phyloP scores from a whole-genome alignment of 352 stramenopile species.

The Pythium utonaiense region DNA sequence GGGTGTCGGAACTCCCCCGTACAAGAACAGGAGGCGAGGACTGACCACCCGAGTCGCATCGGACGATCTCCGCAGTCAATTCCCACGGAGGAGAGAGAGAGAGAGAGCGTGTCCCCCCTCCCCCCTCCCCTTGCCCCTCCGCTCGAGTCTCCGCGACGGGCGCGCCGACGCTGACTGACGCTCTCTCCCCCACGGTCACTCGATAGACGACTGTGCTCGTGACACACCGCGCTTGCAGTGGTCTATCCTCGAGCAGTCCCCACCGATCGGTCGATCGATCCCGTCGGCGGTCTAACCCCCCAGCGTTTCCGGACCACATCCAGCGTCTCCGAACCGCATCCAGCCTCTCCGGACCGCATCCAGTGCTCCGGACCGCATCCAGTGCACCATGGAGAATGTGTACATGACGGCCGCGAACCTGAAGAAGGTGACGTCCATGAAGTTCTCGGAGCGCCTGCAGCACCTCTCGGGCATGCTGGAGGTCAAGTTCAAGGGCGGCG shows the following conservation, averaged over 20 bases:
- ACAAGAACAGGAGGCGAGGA: conserved; percentile 4
- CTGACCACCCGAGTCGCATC: neutral
- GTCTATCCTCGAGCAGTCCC: neutral
- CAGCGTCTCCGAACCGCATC: too few species aligned
- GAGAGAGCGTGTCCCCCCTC: too few species aligned
- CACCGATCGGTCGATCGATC: too few species aligned
- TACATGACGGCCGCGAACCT: neutral
- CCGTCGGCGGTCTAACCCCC: too few species aligned
- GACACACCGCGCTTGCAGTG: neutral
- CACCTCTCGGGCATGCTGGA: conserved; percentile 51
- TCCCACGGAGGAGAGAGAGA: too few species aligned
- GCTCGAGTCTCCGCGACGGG: too few species aligned
- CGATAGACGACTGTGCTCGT: neutral
- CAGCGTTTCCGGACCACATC: too few species aligned
- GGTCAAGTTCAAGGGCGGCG: conserved; percentile 64
- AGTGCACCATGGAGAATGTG: neutral
- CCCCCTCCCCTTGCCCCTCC: too few species aligned
- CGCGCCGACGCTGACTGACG: neutral
- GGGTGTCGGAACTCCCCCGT: neutral
- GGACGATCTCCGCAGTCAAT: too few species aligned
- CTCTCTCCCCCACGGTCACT: neutral
- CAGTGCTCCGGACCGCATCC: too few species aligned
- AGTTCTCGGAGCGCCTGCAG: conserved; percentile 39
- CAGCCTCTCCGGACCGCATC: too few species aligned
- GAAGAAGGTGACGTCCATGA: conserved; percentile 23